These are phyloP conservation scores for Chenopodium suecicum DNA, from an alignment of 148 eudicot species.

Conservation along the genomic window DNA sequence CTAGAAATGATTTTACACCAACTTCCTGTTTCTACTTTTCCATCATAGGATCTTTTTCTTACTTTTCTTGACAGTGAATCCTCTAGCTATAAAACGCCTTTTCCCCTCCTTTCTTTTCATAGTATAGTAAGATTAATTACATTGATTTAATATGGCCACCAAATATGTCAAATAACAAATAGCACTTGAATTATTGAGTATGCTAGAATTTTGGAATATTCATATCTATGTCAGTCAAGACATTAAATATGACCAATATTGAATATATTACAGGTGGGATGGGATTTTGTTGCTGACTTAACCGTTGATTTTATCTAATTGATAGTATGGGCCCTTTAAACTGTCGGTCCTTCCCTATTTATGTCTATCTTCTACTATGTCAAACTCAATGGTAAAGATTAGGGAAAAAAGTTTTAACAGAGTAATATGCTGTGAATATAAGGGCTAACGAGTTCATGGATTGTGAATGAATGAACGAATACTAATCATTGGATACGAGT, in stretches of 20 bases:
- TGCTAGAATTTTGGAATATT: slow-evolving; percentile 11
- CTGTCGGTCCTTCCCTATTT: slow-evolving; percentile 1
- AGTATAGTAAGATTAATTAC: background rate
- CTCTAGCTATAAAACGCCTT: background rate
- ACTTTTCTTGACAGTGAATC: slow-evolving; percentile 17
- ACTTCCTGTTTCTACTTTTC: background rate
- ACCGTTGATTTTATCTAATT: background rate
- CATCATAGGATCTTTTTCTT: background rate
- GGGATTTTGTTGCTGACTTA: background rate
- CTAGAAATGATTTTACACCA: background rate
- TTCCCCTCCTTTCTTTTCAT: background rate
- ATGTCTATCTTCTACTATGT: background rate
- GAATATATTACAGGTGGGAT: slow-evolving; percentile 1
- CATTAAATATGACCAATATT: background rate
- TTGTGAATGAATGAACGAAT: background rate
- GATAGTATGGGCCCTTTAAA: background rate
- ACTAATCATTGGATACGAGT: background rate
- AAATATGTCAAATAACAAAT: background rate
- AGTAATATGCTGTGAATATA: too few relatives aligned
- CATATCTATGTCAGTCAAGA: background rate
- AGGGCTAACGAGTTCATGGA: background rate
- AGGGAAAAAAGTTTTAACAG: too few relatives aligned
- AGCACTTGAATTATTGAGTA: slow-evolving; percentile 7
- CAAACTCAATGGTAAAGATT: background rate
- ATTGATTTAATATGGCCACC: background rate